Evolutionary conservation across 768 basidiomycete species (phyloP).

Genomic region (Termitomyces sp.): DNA sequence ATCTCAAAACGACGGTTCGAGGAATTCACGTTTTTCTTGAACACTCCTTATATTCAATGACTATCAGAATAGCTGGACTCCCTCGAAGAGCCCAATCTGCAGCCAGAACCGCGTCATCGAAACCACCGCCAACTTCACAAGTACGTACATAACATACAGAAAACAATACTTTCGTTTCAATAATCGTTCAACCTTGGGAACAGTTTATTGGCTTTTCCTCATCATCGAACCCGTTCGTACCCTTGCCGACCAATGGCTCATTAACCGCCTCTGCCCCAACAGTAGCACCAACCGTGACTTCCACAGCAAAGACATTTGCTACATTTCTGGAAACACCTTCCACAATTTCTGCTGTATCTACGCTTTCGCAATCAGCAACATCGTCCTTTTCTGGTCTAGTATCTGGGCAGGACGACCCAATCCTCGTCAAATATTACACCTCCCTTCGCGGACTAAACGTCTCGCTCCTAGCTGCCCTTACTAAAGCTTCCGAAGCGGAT

Average conservation of each 20-base stretch:
- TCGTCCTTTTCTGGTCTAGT: conserved; percentile 10
- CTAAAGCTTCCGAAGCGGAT: conserved; percentile 57
- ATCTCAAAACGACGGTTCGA: conserved; percentile 4
- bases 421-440: conserved; percentile 53
- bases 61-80: conserved; percentile 14
- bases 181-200: not conserved
- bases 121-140: not conserved
- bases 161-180: conserved; percentile 9
- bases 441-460: conserved; percentile 72
- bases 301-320: conserved; percentile 48
- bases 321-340: conserved; percentile 29
- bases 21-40: not conserved
- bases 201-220: not conserved
- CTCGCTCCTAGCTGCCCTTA: conserved; percentile 55
- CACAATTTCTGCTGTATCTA: conserved; percentile 1
- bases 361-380: not conserved
- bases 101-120: conserved; percentile 1
- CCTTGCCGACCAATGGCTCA: not conserved
- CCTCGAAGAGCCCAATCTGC: conserved; percentile 6
- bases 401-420: conserved; percentile 22
- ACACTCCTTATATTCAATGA: conserved; percentile 31
- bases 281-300: conserved; percentile 32
- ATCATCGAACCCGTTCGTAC: not conserved
- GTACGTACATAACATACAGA: conserved; percentile 6
- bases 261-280: conserved; percentile 15